Conservation (phyloP, 2,329 filamentous ascomycete genomes). For the Bretziella fagacearum region DNA sequence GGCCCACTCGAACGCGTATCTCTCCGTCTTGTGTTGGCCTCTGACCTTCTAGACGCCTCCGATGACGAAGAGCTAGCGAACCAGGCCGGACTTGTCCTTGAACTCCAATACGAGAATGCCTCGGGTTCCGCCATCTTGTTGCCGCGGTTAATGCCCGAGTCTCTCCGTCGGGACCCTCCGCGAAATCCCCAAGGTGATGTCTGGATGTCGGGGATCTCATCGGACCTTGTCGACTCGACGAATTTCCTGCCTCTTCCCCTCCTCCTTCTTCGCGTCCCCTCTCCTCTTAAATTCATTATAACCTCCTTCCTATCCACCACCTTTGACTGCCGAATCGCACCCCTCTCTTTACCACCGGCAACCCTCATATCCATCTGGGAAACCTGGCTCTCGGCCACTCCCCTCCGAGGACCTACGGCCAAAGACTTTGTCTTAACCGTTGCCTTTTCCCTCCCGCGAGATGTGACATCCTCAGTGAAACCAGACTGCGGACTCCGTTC, state of each 20-base stretch:
- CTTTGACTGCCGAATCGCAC: constrained; percentile 39
- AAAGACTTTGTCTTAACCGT: constrained; percentile 36
- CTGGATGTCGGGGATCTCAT: not conserved
- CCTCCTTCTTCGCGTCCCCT: constrained; percentile 38
- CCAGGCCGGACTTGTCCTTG: constrained; percentile 25
- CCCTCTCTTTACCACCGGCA: constrained; percentile 32
- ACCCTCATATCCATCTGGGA: constrained; percentile 35
- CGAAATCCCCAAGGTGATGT: not conserved
- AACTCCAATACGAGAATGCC: constrained; percentile 36
- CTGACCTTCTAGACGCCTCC: constrained; percentile 16
- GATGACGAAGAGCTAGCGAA: not conserved
- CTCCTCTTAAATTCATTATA: constrained; percentile 31
- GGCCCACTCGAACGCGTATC: constrained; percentile 31
- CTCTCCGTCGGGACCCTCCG: not conserved
- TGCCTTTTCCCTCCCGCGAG: constrained; percentile 30
- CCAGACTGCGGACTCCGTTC: constrained; percentile 22
- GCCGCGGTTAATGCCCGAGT: constrained; percentile 19
- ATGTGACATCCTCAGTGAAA: constrained; percentile 23
- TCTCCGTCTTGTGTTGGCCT: constrained; percentile 27
- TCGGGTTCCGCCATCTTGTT: constrained; percentile 34
- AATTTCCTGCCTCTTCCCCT: constrained; percentile 34
- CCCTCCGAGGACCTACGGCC: constrained; percentile 20
- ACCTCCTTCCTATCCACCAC: constrained; percentile 34
- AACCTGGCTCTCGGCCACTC: constrained; percentile 27
- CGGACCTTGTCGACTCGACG: constrained; percentile 9